These are phyloP conservation scores for Venturiaceae sp. DNA, from an alignment of 2,329 filamentous ascomycete species.

Conservation along the genomic window DNA sequence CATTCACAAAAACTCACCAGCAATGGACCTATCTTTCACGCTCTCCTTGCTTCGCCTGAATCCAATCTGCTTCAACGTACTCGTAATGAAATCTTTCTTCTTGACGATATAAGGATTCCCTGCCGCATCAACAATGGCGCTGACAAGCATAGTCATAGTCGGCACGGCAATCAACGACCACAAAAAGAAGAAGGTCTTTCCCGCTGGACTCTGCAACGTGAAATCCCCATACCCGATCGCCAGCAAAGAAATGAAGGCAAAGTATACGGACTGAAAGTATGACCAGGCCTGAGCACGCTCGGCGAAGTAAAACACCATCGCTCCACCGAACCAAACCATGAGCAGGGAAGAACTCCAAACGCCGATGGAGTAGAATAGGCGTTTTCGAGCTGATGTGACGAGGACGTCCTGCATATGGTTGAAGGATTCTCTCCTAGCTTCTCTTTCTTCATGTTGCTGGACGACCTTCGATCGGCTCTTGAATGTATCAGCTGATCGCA, in stretches of 20 bases:
- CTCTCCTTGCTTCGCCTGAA: no score
- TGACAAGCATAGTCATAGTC: slow-evolving; percentile 36
- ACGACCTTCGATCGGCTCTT: not conserved
- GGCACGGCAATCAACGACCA: slow-evolving; percentile 62
- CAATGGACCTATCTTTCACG: no score
- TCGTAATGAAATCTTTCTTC: no score
- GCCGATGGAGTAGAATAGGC: no score
- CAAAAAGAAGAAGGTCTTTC: slow-evolving; percentile 81
- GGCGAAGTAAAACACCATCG: slow-evolving; percentile 59
- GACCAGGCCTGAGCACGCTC: slow-evolving; percentile 48
- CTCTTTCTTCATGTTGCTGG: not conserved
- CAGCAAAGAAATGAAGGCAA: slow-evolving; percentile 70
- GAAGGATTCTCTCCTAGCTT: not conserved
- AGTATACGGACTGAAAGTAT: slow-evolving; percentile 79
- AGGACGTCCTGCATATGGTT: not conserved
- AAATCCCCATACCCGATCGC: slow-evolving; percentile 85
- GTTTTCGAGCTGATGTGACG: no score
- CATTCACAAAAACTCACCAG: no score
- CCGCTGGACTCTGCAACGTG: slow-evolving; percentile 63
- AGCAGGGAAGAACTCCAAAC: no score
- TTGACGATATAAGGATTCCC: no score
- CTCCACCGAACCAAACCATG: slow-evolving; percentile 73
- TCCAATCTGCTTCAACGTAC: no score
- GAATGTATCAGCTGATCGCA: no score
- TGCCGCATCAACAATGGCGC: slow-evolving; percentile 76